Conservation (phyloP, 352 stramenopile species). For the Elongisporangium undulatum region DNA sequence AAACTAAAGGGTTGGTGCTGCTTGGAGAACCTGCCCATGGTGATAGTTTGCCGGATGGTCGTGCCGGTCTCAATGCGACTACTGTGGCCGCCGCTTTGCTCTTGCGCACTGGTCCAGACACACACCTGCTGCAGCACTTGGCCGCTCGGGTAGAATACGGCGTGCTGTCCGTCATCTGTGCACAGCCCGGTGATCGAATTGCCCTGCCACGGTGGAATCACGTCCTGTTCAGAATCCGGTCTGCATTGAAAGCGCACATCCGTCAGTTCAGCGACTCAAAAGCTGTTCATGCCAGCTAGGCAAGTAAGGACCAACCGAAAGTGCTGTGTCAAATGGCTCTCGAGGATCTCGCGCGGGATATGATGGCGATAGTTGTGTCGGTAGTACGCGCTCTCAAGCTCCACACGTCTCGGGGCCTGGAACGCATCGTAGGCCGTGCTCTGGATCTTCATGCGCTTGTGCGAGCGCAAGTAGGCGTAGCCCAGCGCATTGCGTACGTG, state of each 20-base stretch:
- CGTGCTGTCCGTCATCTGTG: slow-evolving; percentile 24
- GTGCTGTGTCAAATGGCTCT: slow-evolving; percentile 22
- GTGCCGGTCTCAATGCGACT: slow-evolving; percentile 50
- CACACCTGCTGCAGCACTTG: slow-evolving; percentile 63
- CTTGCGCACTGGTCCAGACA: slow-evolving; percentile 31
- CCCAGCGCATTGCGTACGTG: slow-evolving; percentile 49
- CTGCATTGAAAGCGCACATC: slow-evolving; percentile 8
- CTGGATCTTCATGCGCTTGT: slow-evolving; percentile 32
- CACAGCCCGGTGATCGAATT: slow-evolving; percentile 51
- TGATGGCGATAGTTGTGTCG: slow-evolving; percentile 30
- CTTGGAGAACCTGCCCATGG: slow-evolving; percentile 38
- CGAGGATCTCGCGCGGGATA: slow-evolving; percentile 44
- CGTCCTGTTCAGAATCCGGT: slow-evolving; percentile 13
- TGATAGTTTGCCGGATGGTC: slow-evolving; percentile 52
- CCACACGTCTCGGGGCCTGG: neutral
- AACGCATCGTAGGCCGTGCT: neutral
- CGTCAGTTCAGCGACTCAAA: neutral
- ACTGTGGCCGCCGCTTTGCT: neutral
- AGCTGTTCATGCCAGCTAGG: neutral
- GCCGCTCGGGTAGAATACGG: slow-evolving; percentile 66
- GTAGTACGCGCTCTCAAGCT: slow-evolving; percentile 22
- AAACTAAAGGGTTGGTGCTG: slow-evolving; percentile 24
- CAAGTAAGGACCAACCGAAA: slow-evolving; percentile 16
- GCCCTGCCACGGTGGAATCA: slow-evolving; percentile 53
- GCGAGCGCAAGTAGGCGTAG: slow-evolving; percentile 46